Conservation (phyloP, 768 basidiomycete genomes). For the Phlebiopsis gigantea region DNA sequence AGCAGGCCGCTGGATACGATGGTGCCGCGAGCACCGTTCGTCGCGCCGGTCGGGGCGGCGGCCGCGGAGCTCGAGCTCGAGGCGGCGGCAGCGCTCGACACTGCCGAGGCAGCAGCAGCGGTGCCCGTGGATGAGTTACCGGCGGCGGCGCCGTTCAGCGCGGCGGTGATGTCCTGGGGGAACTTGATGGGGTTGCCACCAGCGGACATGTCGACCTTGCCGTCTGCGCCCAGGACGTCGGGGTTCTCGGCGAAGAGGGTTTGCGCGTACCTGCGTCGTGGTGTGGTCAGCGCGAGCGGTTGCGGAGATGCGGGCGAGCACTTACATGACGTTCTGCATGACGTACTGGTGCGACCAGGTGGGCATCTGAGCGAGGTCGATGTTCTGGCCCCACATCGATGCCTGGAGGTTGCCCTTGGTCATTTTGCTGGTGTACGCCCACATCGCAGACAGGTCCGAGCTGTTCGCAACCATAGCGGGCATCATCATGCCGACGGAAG, state of each 20-base stretch:
- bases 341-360: conserved; percentile 43
- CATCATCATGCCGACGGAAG: conserved; percentile 53
- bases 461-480: conserved; percentile 29
- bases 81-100: conserved; percentile 19
- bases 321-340: conserved; percentile 52
- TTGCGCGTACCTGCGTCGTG: conserved; percentile 32
- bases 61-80: conserved; percentile 18
- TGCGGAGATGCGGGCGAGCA: conserved; percentile 1
- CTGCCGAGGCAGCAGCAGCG: conserved; percentile 23
- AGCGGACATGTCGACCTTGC: conserved; percentile 44
- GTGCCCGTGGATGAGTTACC: conserved; percentile 24
- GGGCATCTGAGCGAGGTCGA: conserved; percentile 53
- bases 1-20: conserved; percentile 46
- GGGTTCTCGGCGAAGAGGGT: conserved; percentile 43
- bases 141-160: conserved; percentile 25
- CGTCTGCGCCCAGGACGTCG: conserved; percentile 45
- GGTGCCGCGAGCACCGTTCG: conserved; percentile 42
- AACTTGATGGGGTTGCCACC: conserved; percentile 46
- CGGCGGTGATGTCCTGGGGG: conserved; percentile 50
- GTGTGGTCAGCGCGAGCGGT: not conserved
- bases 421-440: conserved; percentile 41
- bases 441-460: conserved; percentile 53
- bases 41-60: conserved; percentile 19
- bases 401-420: conserved; percentile 45
- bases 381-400: conserved; percentile 55